These are phyloP conservation scores for Lactarius tabidus DNA, from an alignment of 768 basidiomycete species.

Conservation along the genomic window DNA sequence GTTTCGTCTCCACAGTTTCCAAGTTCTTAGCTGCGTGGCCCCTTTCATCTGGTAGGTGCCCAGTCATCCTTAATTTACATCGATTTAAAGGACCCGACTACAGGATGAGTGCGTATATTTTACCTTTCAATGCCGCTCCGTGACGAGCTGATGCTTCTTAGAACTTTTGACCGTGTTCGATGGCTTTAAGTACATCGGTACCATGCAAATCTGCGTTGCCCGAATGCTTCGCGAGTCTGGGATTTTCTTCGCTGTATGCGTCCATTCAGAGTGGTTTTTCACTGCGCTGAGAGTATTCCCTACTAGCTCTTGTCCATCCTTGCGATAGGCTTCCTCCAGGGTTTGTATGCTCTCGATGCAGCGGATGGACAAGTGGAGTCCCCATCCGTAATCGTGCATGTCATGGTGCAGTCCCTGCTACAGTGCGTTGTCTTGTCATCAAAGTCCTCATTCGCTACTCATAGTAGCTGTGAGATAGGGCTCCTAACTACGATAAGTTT, in stretches of 20 bases:
- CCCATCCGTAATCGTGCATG: slow-evolving; percentile 46
- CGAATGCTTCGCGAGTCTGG: slow-evolving; percentile 92
- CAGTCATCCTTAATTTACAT: not conserved
- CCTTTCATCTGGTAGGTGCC: slow-evolving; percentile 77
- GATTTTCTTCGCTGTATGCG: slow-evolving; percentile 78
- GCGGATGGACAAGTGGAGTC: slow-evolving; percentile 62
- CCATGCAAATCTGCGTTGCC: slow-evolving; percentile 90
- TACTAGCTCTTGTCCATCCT: slow-evolving; percentile 73
- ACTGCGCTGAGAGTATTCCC: slow-evolving; percentile 4
- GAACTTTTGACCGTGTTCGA: slow-evolving; percentile 79
- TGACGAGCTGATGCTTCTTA: slow-evolving; percentile 30
- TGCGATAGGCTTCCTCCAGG: slow-evolving; percentile 80
- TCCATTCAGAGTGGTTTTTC: not conserved
- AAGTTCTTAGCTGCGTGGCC: slow-evolving; percentile 81
- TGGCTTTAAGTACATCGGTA: slow-evolving; percentile 85
- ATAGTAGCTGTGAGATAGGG: not conserved
- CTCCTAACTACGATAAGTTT: slow-evolving; percentile 16
- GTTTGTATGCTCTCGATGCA: slow-evolving; percentile 84
- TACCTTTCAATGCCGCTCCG: not conserved
- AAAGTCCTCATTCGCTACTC: not conserved
- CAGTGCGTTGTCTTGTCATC: slow-evolving; percentile 44
- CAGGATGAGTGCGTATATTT: slow-evolving; percentile 72
- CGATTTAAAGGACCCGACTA: not conserved
- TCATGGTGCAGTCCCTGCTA: slow-evolving; percentile 76
- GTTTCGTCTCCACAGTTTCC: slow-evolving; percentile 70